Conservation (phyloP, 768 basidiomycete species). For the Phaeotremella skinneri region DNA sequence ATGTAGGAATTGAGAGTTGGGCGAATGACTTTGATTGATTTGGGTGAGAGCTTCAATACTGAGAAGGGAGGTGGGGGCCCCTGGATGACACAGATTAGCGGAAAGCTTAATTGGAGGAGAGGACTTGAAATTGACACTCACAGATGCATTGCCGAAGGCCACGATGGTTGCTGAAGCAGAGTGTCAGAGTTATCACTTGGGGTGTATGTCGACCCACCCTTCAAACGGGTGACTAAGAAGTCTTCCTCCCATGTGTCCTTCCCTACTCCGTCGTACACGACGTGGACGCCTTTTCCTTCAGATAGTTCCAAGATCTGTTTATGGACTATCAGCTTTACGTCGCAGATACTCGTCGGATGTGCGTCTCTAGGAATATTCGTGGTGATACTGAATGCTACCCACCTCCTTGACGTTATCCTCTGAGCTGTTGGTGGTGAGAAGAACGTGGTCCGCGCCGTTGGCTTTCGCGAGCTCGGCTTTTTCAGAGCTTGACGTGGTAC, state of each 20-base stretch:
- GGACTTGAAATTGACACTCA: slow-evolving; percentile 16
- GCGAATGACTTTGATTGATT: slow-evolving; percentile 65
- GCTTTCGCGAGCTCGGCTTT: slow-evolving; percentile 77
- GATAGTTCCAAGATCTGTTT: slow-evolving; percentile 37
- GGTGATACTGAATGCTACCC: slow-evolving; percentile 69
- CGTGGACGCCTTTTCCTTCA: slow-evolving; percentile 60
- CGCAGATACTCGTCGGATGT: no score
- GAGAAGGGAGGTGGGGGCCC: slow-evolving; percentile 68
- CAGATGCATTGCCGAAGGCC: slow-evolving; percentile 84
- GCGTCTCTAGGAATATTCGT: slow-evolving; percentile 62
- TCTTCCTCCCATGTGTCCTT: slow-evolving; percentile 87
- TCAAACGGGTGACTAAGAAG: slow-evolving; percentile 76
- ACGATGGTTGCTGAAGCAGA: slow-evolving; percentile 69
- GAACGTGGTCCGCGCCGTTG: slow-evolving; percentile 81
- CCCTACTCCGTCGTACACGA: slow-evolving; percentile 92
- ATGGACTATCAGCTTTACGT: no score
- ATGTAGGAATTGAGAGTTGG: slow-evolving; percentile 69
- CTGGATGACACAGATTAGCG: slow-evolving; percentile 2
- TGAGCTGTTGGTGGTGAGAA: slow-evolving; percentile 62
- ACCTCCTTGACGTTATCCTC: slow-evolving; percentile 70
- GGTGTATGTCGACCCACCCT: slow-evolving; percentile 55
- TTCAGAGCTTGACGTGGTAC: slow-evolving; percentile 78
- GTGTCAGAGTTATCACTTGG: neutral
- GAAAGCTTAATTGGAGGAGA: neutral
- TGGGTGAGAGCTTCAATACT: slow-evolving; percentile 68